Base-by-base conservation (phyloP, 192 early-diverging fungal genomes). In the Podila epicladia region DNA sequence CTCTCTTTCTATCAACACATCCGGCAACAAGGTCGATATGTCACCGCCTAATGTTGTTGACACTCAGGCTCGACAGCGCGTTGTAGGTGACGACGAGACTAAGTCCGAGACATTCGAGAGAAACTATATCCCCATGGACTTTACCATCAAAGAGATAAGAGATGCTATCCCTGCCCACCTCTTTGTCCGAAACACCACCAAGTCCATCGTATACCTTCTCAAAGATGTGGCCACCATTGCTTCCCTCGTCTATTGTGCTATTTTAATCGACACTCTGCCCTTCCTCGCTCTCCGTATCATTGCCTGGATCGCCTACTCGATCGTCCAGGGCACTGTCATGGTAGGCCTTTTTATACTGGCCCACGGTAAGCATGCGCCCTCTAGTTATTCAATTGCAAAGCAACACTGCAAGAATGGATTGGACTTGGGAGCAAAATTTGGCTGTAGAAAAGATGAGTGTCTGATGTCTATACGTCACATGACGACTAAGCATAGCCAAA, bases 91-190 rank as follows among this genome's bases (percentile, higher is more conserved):
- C 26, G 67, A 69, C 62, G 67, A 75, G 15, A 17, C 49, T 62
- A 15, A 28, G 51, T 11, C 62, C 67, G 70, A 75, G 74, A 24
- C 37, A n/a, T 75, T 63, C 29, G 87, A 84, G 67, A 75, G 71
- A 15, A 68, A 78, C 62, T 90, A 86, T 77, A 67, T 85, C 31
- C 89, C 91, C 28, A 91, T 92, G 20, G n/a, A n/a, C n/a, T n/a
- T n/a, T 67, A 94, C 94, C 37, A 88, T 98, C 84, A 97, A 97
- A 85, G 92, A 97, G 74, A 88, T 98, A 71, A 92, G 95, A 72
- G 94, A 94, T 73, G 88, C 90, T 64, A 89, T 98, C 26, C 97
- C 97, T 37, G 92, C 93, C 59, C 95, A 97, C 74, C 96, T 93
- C 86, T 98, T 97, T 76, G 84, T 95, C 83, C 91, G 96, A 72